phyloP scores from a whole-genome alignment of 176 grass and related monocot species.

The Oryza punctata region DNA sequence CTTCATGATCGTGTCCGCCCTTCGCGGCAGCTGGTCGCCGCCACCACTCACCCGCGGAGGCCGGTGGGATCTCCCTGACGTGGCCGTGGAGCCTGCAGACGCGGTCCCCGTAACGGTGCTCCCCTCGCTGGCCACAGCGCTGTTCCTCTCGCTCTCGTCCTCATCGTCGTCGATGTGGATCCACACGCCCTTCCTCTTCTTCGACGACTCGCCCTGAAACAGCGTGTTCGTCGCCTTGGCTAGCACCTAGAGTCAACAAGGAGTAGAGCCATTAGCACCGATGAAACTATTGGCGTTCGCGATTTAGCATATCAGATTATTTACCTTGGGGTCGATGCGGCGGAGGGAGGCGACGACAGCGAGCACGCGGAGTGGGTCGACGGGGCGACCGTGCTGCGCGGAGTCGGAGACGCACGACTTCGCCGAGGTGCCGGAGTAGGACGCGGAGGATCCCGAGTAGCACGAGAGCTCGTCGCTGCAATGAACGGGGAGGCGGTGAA shows the following conservation, averaged over 20 bases:
- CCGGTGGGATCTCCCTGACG: constrained; percentile 34
- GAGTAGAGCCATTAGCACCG: constrained; percentile 14
- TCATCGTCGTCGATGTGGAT: constrained; percentile 26
- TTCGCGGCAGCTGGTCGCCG: background rate
- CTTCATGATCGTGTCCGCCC: constrained; percentile 37
- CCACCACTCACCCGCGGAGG: background rate
- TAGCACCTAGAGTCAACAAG: constrained; percentile 41
- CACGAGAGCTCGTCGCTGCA: constrained; percentile 50
- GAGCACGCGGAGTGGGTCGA: constrained; percentile 53
- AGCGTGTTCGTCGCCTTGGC: constrained; percentile 36
- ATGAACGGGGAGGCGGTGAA: background rate
- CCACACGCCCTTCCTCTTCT: constrained; percentile 58
- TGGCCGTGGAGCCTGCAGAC: constrained; percentile 47
- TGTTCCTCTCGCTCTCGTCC: constrained; percentile 36
- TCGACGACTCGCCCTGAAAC: background rate
- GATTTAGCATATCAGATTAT: background rate
- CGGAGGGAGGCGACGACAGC: constrained; percentile 46
- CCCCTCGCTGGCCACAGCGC: constrained; percentile 47
- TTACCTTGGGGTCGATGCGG: constrained; percentile 47
- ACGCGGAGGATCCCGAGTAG: constrained; percentile 45
- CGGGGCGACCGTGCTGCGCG: constrained; percentile 20
- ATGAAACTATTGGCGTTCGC: background rate
- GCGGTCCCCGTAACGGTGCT: constrained; percentile 43
- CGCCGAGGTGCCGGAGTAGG: constrained; percentile 41
- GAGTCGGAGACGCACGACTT: constrained; percentile 57